These are phyloP conservation scores for Calycina marina DNA, from an alignment of 2,329 filamentous ascomycete genomes.

Conservation along the genomic window DNA sequence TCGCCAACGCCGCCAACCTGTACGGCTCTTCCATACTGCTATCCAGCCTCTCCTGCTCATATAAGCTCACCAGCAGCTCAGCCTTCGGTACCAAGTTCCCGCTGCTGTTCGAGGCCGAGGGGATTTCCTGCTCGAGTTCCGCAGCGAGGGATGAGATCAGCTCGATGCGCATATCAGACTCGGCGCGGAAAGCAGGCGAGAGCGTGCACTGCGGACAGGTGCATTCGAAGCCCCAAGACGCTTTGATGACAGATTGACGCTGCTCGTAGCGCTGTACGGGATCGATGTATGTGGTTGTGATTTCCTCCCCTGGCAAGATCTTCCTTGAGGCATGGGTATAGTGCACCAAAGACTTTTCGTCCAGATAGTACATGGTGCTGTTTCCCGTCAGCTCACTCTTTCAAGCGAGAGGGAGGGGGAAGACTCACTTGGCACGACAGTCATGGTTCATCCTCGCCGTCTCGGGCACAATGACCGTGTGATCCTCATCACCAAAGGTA, in stretches of 20 bases:
- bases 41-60: conserved; percentile 23
- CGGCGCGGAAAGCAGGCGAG: conserved; percentile 12
- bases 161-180: conserved; percentile 2
- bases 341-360: conserved; percentile 21
- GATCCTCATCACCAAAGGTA: conserved; percentile 6
- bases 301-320: conserved; percentile 25
- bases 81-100: conserved; percentile 15
- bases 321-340: conserved; percentile 24
- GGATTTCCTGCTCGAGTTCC: background rate
- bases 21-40: conserved; percentile 22
- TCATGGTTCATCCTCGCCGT: conserved; percentile 25
- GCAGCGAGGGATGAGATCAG: conserved; percentile 1
- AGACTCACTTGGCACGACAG: conserved; percentile 24
- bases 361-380: conserved; percentile 22
- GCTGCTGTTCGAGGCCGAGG: conserved; percentile 18
- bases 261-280: conserved; percentile 19
- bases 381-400: background rate
- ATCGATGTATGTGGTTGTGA: conserved; percentile 23
- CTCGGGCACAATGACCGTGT: conserved; percentile 7
- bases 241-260: conserved; percentile 19
- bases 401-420: background rate
- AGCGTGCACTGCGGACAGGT: conserved; percentile 23
- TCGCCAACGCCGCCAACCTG: conserved; percentile 25
- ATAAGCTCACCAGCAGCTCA: conserved; percentile 24
- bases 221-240: conserved; percentile 26